Conservation (phyloP, 257 asterid species). For the Fraxinus pennsylvanica region DNA sequence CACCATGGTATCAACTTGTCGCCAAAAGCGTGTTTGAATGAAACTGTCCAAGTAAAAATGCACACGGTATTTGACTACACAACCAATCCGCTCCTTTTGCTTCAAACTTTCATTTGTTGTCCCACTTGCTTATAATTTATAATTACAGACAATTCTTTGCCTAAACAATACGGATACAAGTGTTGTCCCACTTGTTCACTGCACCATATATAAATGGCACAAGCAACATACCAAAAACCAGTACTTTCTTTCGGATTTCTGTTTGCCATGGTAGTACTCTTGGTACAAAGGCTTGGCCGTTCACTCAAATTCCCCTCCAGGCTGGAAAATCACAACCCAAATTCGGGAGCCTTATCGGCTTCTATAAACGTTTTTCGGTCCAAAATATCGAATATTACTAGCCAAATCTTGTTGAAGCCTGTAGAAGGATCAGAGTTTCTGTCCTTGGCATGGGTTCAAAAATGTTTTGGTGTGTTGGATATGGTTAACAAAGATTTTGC, state of each 20-base stretch:
- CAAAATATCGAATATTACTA: slow-evolving; percentile 35
- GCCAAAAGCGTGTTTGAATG: slow-evolving; percentile 22
- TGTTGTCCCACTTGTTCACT: slow-evolving; percentile 32
- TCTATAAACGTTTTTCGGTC: slow-evolving; percentile 45
- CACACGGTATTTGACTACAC: slow-evolving; percentile 43
- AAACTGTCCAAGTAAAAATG: slow-evolving; percentile 11
- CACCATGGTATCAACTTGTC: slow-evolving; percentile 8
- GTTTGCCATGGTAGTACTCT: slow-evolving; percentile 40
- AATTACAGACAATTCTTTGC: slow-evolving; percentile 4
- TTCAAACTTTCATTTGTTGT: slow-evolving; percentile 1
- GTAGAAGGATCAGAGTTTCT: slow-evolving; percentile 31
- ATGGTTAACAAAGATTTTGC: slow-evolving; percentile 49
- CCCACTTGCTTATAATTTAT: slow-evolving; percentile 13
- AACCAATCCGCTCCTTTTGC: slow-evolving; percentile 6
- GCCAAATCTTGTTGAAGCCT: slow-evolving; percentile 24
- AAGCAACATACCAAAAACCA: not conserved
- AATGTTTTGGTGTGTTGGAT: slow-evolving; percentile 45
- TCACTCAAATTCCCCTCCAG: slow-evolving; percentile 36
- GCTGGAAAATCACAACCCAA: slow-evolving; percentile 31
- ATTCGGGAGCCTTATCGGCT: slow-evolving; percentile 32
- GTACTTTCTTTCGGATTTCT: not conserved
- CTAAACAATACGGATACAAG: slow-evolving; percentile 23
- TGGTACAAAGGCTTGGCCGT: slow-evolving; percentile 40
- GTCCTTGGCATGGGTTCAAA: slow-evolving; percentile 36
- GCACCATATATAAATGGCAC: not conserved